Percentiles rank a stretch among this genome's conserved stretches.
Evolutionary conservation across 2,329 filamentous ascomycete species (phyloP).

Genomic region (Arachnopeziza araneosa): DNA sequence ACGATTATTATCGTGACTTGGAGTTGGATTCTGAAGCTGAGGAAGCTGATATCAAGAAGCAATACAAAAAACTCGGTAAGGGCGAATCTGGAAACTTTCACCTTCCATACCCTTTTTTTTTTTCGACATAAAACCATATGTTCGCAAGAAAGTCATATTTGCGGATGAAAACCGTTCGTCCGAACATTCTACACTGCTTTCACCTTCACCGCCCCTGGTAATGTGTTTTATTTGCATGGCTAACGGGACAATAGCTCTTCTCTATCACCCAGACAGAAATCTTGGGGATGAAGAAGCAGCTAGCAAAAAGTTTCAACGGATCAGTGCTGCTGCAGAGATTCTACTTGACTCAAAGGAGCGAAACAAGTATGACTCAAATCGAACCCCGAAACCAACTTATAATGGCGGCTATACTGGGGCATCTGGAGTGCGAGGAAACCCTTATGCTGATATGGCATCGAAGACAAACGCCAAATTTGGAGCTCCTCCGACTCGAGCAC

Average conservation of each 20-base stretch:
- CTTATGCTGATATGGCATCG: conserved; percentile 19
- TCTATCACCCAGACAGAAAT: conserved; percentile 67
- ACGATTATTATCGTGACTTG: conserved; percentile 64
- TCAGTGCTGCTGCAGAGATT: conserved; percentile 65
- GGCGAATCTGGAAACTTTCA: neutral
- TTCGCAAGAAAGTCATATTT: neutral
- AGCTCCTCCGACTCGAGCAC: conserved; percentile 25
- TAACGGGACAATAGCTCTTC: conserved; percentile 43
- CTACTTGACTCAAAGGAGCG: conserved; percentile 38
- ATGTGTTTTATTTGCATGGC: neutral
- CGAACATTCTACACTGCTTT: neutral
- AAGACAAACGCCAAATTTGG: conserved; percentile 26
- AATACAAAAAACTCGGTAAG: conserved; percentile 61
- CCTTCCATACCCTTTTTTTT: neutral
- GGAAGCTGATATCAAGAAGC: conserved; percentile 61
- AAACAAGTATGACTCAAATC: conserved; percentile 29
- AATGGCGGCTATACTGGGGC: conserved; percentile 13
- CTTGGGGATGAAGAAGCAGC: conserved; percentile 61
- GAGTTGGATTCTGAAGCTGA: conserved; percentile 53
- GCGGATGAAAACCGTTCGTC: neutral
- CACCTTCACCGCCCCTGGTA: neutral
- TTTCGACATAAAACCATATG: neutral
- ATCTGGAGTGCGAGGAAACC: conserved; percentile 28
- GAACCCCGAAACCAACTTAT: conserved; percentile 11
- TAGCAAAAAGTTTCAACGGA: conserved; percentile 63